Evolutionary conservation across 2,329 filamentous ascomycete species (phyloP), one percentile per base, ranked within the genome.

Genomic region (Colletotrichum sp.): DNA sequence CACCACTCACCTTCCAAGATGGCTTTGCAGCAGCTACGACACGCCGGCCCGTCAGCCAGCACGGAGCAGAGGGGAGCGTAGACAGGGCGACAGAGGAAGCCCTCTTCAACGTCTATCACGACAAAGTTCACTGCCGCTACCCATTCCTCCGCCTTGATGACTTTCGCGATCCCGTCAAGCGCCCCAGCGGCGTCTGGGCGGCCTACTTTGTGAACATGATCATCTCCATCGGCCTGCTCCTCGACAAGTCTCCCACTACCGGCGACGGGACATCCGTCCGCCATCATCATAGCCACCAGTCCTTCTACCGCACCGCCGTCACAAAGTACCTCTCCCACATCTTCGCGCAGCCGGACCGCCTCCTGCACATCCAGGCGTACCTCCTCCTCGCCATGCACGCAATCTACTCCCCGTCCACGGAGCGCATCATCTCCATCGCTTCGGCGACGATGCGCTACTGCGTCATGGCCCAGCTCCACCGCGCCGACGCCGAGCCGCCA

Each of bases 181-280:
- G 76, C 25, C 60, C 64, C 36, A 22, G 36, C 55, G 70, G 30
- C 28, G 27, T 71, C 2, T 81, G 81, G 81, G 74, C 78, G 30
- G 78, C 78, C 15, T 83, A 80, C 73, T 82, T 82, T 60, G 74
- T 79, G 2, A 80, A 81, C 64, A 80, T 82, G 61, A 78, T 82
- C n/a, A 78, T 74, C 68, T 77, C 77, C 3, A 78, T 78, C 8
- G 77, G 77, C 25, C 66, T 81, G 3, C 72, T 81, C 16, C 64
- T 81, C 69, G 15, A 72, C 71, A 68, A 75, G 78, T n/a, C n/a
- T n/a, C n/a, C n/a, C n/a, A n/a, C n/a, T n/a, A n/a, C n/a, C n/a
- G n/a, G n/a, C n/a, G n/a, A n/a, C n/a, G n/a, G n/a, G n/a, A n/a
- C n/a, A n/a, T n/a, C n/a, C n/a, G n/a, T n/a, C n/a, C n/a, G n/a